Conservation (phyloP, 1,284 basidiomycete genomes). For the Ustilago trichophora region DNA sequence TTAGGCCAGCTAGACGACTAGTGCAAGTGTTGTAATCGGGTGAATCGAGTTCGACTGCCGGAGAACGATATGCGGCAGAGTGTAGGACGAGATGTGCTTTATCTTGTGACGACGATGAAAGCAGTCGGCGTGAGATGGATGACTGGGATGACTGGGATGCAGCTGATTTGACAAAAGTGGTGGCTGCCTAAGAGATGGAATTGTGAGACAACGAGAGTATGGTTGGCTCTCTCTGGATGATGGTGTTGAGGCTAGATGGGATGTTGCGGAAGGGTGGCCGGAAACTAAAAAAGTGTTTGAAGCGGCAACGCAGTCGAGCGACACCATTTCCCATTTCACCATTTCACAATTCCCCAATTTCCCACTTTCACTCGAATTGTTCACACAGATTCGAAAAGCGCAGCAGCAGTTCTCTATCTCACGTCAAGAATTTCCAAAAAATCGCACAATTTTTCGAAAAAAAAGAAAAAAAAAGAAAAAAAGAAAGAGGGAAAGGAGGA, state of each 20-base stretch:
- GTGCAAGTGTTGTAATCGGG: neutral
- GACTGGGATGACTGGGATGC: neutral
- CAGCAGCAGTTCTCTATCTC: neutral
- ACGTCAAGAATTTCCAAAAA: constrained; percentile 5
- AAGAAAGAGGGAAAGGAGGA: neutral
- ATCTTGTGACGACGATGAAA: neutral
- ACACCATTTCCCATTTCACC: constrained; percentile 12
- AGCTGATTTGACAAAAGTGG: constrained; percentile 4
- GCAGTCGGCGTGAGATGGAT: no score
- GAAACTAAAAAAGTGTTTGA: no score
- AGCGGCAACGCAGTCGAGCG: constrained; percentile 21
- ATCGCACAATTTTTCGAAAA: neutral
- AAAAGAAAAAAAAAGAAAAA: neutral
- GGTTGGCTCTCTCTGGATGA: neutral
- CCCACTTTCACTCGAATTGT: no score
- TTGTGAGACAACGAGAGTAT: neutral
- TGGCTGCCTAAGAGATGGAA: neutral
- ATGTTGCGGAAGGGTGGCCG: no score
- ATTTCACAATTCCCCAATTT: neutral
- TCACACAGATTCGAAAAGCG: no score
- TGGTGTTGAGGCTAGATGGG: constrained; percentile 9
- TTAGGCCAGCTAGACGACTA: neutral
- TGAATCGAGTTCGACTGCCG: neutral
- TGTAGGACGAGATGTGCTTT: neutral
- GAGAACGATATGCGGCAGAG: neutral